A percentile compares a stretch with the other conserved stretches of the same genome.
phyloP scores from a whole-genome alignment of 352 stramenopile genomes.

The Globisporangium radiosum region DNA sequence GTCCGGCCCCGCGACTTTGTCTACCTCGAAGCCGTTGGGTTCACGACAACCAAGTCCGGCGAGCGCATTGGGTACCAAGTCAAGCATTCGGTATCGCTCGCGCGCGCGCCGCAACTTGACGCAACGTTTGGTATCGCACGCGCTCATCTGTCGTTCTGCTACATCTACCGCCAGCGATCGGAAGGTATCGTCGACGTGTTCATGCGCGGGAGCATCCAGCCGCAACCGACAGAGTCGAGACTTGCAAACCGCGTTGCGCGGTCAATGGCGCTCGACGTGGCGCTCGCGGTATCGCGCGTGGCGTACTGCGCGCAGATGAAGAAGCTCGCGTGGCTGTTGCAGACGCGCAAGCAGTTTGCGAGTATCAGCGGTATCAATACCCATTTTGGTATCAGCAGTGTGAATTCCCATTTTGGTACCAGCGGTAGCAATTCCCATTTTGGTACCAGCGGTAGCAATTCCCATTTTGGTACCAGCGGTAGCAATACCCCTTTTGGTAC shows the following conservation, averaged over 20 bases:
- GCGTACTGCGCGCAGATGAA: slow-evolving; percentile 10
- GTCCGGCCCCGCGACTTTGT: slow-evolving; percentile 59
- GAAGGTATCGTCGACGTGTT: slow-evolving; percentile 48
- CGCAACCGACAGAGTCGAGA: slow-evolving; percentile 15
- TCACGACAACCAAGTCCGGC: slow-evolving; percentile 25
- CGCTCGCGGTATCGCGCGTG: slow-evolving; percentile 4
- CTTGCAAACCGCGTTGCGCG: slow-evolving; percentile 4
- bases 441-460: too few relatives aligned
- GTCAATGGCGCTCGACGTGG: slow-evolving; percentile 3
- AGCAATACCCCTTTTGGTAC: background rate
- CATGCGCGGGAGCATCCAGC: slow-evolving; percentile 26
- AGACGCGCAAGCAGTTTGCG: slow-evolving; percentile 2
- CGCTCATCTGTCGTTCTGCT: slow-evolving; percentile 47
- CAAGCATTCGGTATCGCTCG: slow-evolving; percentile 54
- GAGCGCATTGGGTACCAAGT: slow-evolving; percentile 60
- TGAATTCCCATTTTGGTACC: too few relatives aligned
- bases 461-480: too few relatives aligned
- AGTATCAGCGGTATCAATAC: too few relatives aligned
- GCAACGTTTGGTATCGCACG: slow-evolving; percentile 29
- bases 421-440: too few relatives aligned
- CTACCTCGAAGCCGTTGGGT: slow-evolving; percentile 49
- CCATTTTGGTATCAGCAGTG: too few relatives aligned
- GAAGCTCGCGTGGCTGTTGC: slow-evolving; percentile 10
- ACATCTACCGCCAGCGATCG: slow-evolving; percentile 40
- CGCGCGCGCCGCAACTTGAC: slow-evolving; percentile 23